Evolutionary conservation across 345 rosid genomes (phyloP), one percentile per base, ranked within the genome.

Genomic region (Sisymbrium altissimum): DNA sequence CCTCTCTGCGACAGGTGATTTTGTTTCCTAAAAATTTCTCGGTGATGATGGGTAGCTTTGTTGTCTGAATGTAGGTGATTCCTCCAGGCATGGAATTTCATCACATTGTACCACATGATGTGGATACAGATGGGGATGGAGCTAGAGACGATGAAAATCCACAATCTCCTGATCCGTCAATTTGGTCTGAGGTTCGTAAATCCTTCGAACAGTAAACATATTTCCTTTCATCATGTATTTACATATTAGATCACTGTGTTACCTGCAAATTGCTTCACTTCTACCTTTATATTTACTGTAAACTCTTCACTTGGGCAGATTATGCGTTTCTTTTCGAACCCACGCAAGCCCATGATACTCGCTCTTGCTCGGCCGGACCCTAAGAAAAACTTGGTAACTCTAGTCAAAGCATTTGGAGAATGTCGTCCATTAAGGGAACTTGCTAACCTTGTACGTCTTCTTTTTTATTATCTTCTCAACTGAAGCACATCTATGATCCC

Each of bases 11-110:
- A 70, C 39, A 7, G 14, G 17, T 70, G 29, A 58, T 30, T 27
- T 32, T 45, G 19, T 27, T 27, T 27, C 3, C 14, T 21, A 14
- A 30, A 44, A 11, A 55, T 0, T 6, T 29, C 15, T 33, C 5
- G 49, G 67, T 60, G 52, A 7, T 60, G 49, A 49, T 59, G 4
- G 33, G 29, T 46, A n/a, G 9, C 15, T 71, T 50, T 71, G 11
- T 36, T 49, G 30, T 71, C 30, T 68, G 43, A 63, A 71, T 78
- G 25, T 83, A 91, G 97, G 84, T 85, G 70, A 91, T 91, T 77
- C 96, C 97, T 79, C 97, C 96, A 23, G 97, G 97, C 60, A 91
- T 91, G 91, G 97, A 91, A 73, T 91, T 91, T 78, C 85, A 84
- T 76, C 91, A 91, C 74, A 81, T 91, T 74, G 75, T 83, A 53